phyloP scores from a whole-genome alignment of 2,329 filamentous ascomycete species.

The Calonectria fujianensis region DNA sequence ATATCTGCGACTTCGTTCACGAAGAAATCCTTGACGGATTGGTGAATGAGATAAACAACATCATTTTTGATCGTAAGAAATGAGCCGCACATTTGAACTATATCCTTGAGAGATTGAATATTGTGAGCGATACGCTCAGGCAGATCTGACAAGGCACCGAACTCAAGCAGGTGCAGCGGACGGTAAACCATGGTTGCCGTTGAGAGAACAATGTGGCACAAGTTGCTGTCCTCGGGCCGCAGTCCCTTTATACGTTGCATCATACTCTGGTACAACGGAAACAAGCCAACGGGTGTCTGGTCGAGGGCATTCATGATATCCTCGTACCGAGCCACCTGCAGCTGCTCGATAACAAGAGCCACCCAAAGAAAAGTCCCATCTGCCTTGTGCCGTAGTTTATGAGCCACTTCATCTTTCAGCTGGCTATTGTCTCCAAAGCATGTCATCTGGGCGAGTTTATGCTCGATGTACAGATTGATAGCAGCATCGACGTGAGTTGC shows the following conservation, averaged over 20 bases:
- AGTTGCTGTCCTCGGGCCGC: slow-evolving; percentile 49
- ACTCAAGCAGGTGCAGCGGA: slow-evolving; percentile 61
- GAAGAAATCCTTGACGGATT: slow-evolving; percentile 66
- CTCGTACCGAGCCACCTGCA: slow-evolving; percentile 30
- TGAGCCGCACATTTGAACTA: slow-evolving; percentile 52
- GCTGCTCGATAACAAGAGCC: slow-evolving; percentile 48
- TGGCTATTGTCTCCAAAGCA: not conserved
- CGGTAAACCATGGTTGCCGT: slow-evolving; percentile 50
- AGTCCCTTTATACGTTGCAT: slow-evolving; percentile 56
- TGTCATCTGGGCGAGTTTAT: not conserved
- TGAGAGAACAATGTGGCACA: slow-evolving; percentile 61
- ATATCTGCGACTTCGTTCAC: slow-evolving; percentile 46
- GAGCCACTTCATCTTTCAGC: slow-evolving; percentile 8
- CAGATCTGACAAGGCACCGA: slow-evolving; percentile 50
- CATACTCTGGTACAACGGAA: slow-evolving; percentile 63
- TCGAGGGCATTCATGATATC: slow-evolving; percentile 45
- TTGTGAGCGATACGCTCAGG: slow-evolving; percentile 26
- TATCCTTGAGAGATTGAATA: slow-evolving; percentile 29
- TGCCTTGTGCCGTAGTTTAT: slow-evolving; percentile 13
- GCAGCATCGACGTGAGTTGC: not conserved
- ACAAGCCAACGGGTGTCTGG: slow-evolving; percentile 58
- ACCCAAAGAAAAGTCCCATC: slow-evolving; percentile 57
- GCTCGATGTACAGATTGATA: slow-evolving; percentile 4
- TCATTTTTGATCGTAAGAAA: slow-evolving; percentile 60
- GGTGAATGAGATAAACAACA: slow-evolving; percentile 62